Conservation (phyloP, 106 monocot species). For the Triglochin maritima region DNA sequence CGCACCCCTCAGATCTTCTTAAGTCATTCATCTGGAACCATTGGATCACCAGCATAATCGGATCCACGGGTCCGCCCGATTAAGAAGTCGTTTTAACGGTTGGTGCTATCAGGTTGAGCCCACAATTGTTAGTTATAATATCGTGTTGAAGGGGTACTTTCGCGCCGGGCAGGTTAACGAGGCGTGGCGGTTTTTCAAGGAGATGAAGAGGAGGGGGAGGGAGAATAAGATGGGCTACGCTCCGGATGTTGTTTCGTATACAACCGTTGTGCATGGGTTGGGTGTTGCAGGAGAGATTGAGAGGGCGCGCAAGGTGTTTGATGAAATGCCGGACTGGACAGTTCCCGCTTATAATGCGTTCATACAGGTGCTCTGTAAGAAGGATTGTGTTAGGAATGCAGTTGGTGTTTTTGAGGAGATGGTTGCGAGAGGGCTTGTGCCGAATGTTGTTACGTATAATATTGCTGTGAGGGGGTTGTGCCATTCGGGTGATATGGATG, state of each 20-base stretch:
- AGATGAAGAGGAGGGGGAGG: conserved; percentile 70
- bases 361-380: conserved; percentile 75
- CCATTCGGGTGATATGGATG: conserved; percentile 45
- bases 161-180: conserved; percentile 41
- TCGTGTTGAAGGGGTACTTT: conserved; percentile 78
- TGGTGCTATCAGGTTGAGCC: too few species aligned
- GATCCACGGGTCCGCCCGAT: too few species aligned
- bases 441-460: conserved; percentile 63
- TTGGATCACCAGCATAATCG: too few species aligned
- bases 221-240: conserved; percentile 7
- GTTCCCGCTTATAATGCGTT: conserved; percentile 79
- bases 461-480: conserved; percentile 62
- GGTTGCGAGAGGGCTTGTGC: conserved; percentile 39
- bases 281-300: conserved; percentile 49
- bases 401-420: conserved; percentile 66
- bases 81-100: too few species aligned
- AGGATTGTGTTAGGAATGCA: conserved; percentile 47
- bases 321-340: conserved; percentile 63
- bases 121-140: conserved; percentile 65
- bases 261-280: conserved; percentile 67
- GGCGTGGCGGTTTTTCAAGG: conserved; percentile 49
- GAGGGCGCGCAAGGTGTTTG: conserved; percentile 58
- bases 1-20: too few species aligned
- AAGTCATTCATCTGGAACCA: too few species aligned
- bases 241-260: conserved; percentile 83